Evolutionary conservation across 345 rosid genomes (phyloP), one percentile per base, ranked within the genome.

Genomic region (Dimocarpus longan): DNA sequence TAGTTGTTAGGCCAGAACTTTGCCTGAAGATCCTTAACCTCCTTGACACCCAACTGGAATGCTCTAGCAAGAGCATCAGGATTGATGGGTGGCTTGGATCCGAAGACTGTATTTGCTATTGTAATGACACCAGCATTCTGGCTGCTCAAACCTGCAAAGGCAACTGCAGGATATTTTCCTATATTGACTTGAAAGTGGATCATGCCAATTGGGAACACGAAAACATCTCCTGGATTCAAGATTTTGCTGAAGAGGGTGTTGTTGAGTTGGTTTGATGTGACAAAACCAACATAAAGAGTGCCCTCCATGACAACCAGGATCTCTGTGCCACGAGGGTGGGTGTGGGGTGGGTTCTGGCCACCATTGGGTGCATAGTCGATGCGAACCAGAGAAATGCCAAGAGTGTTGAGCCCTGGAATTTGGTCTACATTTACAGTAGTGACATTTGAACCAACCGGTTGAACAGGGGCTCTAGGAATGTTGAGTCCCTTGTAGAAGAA

Each of bases 111-210:
- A 2, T 82, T 81, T 1, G 88, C 82, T 2, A 85, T 80, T 5
- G 82, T 78, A 4, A 85, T 80, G 6, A 78, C 72, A 1, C 86
- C 81, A 8, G 86, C 82, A 40, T 82, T 83, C 13, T 85, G 79
- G 73, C 82, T 78, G 68, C 69, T 73, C 6, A 85, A 8, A 16
- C 7, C 82, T 6, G 78, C 75, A 57, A 85, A 66, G 9, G 84
- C 82, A 68, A 80, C 42, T 0, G 79, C 86, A 10, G 40, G 42
- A 12, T 66, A 75, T 11, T 78, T 46, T n/a, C 82, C 86, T 0
- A 66, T 18, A 10, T 83, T 85, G 65, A 80, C 11, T 46, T 85
- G 84, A 77, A 82, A 85, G 80, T 85, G 88, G 26, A 82, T 80
- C 26, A 82, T 48, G 0, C 84, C 81, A 0, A 71, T 24, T 0